phyloP scores from a whole-genome alignment of 1,284 basidiomycete species.

The Trichosporon faecale region DNA sequence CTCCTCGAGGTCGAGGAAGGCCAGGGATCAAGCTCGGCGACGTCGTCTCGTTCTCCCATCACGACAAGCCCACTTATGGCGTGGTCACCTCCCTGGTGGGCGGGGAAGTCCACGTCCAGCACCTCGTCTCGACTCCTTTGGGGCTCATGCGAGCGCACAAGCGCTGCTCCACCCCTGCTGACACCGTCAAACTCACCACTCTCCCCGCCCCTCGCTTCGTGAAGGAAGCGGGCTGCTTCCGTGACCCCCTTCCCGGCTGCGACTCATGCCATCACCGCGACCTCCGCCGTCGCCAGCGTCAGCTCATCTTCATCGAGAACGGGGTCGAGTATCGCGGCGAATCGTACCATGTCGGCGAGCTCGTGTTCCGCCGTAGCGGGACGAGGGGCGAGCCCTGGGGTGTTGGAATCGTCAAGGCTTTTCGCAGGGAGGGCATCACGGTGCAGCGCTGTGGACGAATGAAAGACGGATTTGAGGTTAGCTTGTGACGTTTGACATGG shows the following conservation, averaged over 20 bases:
- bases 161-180: neutral
- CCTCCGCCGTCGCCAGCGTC: neutral
- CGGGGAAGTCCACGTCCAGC: neutral
- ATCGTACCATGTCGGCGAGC: slow-evolving; percentile 26
- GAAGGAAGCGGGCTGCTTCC: neutral
- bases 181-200: neutral
- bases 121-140: neutral
- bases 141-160: neutral
- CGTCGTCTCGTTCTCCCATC: neutral
- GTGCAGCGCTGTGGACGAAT: slow-evolving; percentile 9
- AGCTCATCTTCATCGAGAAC: neutral
- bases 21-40: neutral
- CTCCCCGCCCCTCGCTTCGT: neutral
- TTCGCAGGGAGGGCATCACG: neutral
- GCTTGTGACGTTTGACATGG: neutral
- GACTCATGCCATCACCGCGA: slow-evolving; percentile 11
- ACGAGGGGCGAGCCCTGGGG: slow-evolving; percentile 20
- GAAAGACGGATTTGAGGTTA: slow-evolving; percentile 13
- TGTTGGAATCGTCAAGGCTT: slow-evolving; percentile 16
- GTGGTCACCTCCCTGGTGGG: neutral
- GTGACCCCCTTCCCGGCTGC: neutral
- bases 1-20: neutral
- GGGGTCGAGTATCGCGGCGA: slow-evolving; percentile 8
- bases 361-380: slow-evolving; percentile 24
- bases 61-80: neutral